A percentile compares a stretch with the other conserved stretches of the same genome.
Evolutionary conservation across 2,329 filamentous ascomycete genomes (phyloP).

Genomic region (Ceratocystis destructans): DNA sequence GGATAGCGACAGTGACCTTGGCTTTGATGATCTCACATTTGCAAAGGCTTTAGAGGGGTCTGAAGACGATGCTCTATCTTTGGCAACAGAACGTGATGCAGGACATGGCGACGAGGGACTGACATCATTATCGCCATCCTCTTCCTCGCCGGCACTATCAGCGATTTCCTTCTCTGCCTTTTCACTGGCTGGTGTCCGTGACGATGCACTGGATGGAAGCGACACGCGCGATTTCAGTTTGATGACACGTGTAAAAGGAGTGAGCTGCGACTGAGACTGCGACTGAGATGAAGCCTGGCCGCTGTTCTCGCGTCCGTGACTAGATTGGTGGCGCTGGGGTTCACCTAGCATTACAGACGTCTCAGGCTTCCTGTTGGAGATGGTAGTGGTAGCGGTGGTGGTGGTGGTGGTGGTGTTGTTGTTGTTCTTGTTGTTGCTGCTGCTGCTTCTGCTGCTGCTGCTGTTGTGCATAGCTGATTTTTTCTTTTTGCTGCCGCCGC

Average conservation of each 20-base stretch:
- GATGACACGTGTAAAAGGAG: not conserved
- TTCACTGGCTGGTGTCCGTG: not conserved
- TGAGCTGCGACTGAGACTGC: not conserved
- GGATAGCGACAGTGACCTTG: slow-evolving; percentile 14
- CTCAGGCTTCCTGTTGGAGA: not conserved
- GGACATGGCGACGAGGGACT: not conserved
- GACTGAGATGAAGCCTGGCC: not conserved
- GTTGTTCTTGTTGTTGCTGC: not conserved
- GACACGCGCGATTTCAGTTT: slow-evolving; percentile 9
- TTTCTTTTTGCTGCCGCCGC: not conserved
- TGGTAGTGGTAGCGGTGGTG: too few species aligned
- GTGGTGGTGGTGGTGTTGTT: too few species aligned
- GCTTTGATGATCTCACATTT: not conserved
- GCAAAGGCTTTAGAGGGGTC: not conserved
- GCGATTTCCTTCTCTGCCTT: not conserved
- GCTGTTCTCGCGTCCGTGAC: not conserved
- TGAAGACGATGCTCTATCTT: not conserved
- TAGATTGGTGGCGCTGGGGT: not conserved
- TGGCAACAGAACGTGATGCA: not conserved
- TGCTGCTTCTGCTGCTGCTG: not conserved
- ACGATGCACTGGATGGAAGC: not conserved
- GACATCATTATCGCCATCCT: not conserved
- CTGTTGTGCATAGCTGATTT: not conserved
- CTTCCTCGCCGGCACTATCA: slow-evolving; percentile 2
- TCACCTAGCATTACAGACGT: not conserved